phyloP scores from a whole-genome alignment of 495 filamentous ascomycete species.

The Penicillium tannophilum region DNA sequence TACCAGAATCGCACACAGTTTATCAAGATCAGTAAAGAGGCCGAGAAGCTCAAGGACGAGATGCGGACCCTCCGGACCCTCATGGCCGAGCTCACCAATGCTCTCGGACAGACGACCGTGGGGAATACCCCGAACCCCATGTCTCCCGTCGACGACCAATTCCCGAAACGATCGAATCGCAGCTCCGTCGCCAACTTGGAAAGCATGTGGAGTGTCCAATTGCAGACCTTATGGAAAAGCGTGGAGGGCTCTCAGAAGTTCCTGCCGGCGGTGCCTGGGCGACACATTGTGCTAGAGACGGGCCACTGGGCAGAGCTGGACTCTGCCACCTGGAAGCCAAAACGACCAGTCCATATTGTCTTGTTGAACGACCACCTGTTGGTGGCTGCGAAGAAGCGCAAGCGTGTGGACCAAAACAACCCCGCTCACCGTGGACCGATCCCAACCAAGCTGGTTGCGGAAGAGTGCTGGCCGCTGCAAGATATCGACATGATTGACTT shows the following conservation, averaged over 20 bases:
- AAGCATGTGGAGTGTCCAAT: conserved; percentile 88
- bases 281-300: conserved; percentile 89
- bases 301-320: conserved; percentile 94
- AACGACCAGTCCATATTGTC: conserved; percentile 82
- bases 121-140: conserved; percentile 45
- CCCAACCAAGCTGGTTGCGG: conserved; percentile 80
- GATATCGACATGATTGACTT: conserved; percentile 95
- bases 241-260: conserved; percentile 98
- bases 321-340: conserved; percentile 91
- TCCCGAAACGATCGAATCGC: conserved; percentile 51
- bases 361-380: conserved; percentile 94
- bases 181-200: conserved; percentile 87
- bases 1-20: conserved; percentile 98
- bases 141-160: conserved; percentile 50
- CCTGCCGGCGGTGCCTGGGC: conserved; percentile 83
- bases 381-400: conserved; percentile 87
- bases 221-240: conserved; percentile 81
- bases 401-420: conserved; percentile 70
- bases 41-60: conserved; percentile 94
- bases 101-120: conserved; percentile 69
- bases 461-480: conserved; percentile 90
- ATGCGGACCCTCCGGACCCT: conserved; percentile 87
- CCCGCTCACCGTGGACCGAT: conserved; percentile 58
- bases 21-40: conserved; percentile 98
- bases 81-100: conserved; percentile 85